Base-by-base conservation (phyloP, 805 yeast species). In the Kuraishia hungarica region DNA sequence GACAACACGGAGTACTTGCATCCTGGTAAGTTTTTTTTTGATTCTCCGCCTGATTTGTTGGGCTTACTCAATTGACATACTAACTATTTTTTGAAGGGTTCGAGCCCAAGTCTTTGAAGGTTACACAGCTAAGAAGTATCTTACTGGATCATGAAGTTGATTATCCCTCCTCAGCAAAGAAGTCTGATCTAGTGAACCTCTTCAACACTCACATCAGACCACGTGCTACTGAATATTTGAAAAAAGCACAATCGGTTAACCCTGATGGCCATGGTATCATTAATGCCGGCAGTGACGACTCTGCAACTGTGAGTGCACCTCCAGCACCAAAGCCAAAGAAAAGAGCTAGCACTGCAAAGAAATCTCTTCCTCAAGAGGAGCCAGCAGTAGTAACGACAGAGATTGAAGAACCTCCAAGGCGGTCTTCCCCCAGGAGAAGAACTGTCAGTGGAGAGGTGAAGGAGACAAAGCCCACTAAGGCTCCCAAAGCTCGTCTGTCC, bases 111-210 rank as follows among this genome's bases (percentile, higher is more conserved):
- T 72, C 76, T 47, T 72, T 87, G 59, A 86, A 83, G 53, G 84
- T 89, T 22, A 82, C 91, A 2, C 82, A 87, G 57, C 74, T 93
- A 64, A 78, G 94, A 62, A 78, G 82, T 22, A 76, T 89, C 22
- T 73, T 93, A 54, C 68, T 75, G 13, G 84, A 80, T 55, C 79
- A 89, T 64, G 76, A 79, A n/a, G 73, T 92, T n/a, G 67, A 70
- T 1, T 84, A 76, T 64, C 77, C 87, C 0, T 72, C 86, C 1
- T 73, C 78, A 51, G 85, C 91, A 5, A 88, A 84, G 64, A 93
- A 93, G 67, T 70, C 79, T 6, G 83, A 81, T 13, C 74, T 91
- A 56, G 68, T 90, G 1, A 70, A 71, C n/a, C 62, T 86, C n/a
- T 89, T 83, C 68, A 72, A 78, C n/a, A 66, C 72, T 4, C 67